A percentile compares a stretch with the other conserved stretches of the same genome.
These are phyloP conservation scores for Zygosaccharomyces bisporus DNA, from an alignment of 805 yeast genomes.

Conservation along the genomic window DNA sequence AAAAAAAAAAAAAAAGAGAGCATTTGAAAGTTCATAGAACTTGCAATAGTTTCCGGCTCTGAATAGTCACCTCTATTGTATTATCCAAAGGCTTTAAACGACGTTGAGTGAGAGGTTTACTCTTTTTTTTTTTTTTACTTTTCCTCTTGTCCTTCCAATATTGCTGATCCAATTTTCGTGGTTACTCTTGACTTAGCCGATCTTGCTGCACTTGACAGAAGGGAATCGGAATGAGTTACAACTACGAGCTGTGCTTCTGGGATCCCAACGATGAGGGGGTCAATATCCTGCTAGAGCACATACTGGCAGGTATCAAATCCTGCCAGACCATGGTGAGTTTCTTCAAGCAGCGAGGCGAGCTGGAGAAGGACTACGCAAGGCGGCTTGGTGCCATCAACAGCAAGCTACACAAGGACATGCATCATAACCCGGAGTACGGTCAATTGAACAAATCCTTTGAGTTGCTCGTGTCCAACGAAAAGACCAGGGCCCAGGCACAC, in stretches of 20 bases:
- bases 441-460: conserved; percentile 22
- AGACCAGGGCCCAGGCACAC: conserved; percentile 29
- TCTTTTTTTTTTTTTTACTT: neutral
- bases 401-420: conserved; percentile 25
- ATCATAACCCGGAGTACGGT: conserved; percentile 30
- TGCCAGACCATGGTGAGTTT: conserved; percentile 26
- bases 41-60: neutral
- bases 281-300: conserved; percentile 28
- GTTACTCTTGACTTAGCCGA: neutral
- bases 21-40: neutral
- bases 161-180: neutral
- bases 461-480: conserved; percentile 23
- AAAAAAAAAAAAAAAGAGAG: neutral
- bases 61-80: neutral
- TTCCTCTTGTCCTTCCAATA: neutral
- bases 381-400: conserved; percentile 33
- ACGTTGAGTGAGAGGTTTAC: neutral
- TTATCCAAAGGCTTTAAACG: neutral
- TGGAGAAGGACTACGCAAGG: conserved; percentile 35
- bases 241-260: conserved; percentile 35
- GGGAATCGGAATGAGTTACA: conserved; percentile 23
- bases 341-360: conserved; percentile 31
- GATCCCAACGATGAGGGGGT: conserved; percentile 36
- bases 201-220: neutral
- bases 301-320: conserved; percentile 29